Conservation (phyloP, 2,329 filamentous ascomycete species). For the Coccinonectria pachysandricola region DNA sequence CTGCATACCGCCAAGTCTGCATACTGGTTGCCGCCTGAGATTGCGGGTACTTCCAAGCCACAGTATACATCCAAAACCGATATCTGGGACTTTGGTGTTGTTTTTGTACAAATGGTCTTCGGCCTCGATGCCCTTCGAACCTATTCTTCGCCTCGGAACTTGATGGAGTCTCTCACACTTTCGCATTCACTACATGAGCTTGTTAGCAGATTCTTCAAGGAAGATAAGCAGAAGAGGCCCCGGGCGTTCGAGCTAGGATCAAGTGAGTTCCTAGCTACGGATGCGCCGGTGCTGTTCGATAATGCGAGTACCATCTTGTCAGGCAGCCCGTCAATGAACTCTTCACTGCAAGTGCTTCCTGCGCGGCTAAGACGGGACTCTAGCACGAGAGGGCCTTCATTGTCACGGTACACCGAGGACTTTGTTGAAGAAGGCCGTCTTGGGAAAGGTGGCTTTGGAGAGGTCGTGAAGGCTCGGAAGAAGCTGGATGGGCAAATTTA, state of each 20-base stretch:
- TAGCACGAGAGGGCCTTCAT: slow-evolving; percentile 35
- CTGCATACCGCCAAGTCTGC: slow-evolving; percentile 58
- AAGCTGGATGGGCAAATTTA: slow-evolving; percentile 91
- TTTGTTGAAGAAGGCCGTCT: slow-evolving; percentile 84
- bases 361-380: slow-evolving; percentile 53
- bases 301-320: slow-evolving; percentile 30
- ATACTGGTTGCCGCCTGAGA: slow-evolving; percentile 76
- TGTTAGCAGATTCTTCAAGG: slow-evolving; percentile 72
- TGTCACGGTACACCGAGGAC: slow-evolving; percentile 76
- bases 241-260: slow-evolving; percentile 66
- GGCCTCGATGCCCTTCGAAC: slow-evolving; percentile 66
- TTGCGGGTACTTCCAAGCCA: slow-evolving; percentile 49
- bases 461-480: slow-evolving; percentile 90
- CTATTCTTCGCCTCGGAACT: slow-evolving; percentile 66
- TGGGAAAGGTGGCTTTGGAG: slow-evolving; percentile 89
- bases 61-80: slow-evolving; percentile 72
- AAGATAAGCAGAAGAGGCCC: slow-evolving; percentile 72
- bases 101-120: slow-evolving; percentile 90
- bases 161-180: slow-evolving; percentile 61
- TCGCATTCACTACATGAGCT: slow-evolving; percentile 72
- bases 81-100: slow-evolving; percentile 87
- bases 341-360: slow-evolving; percentile 30
- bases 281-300: slow-evolving; percentile 47
- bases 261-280: slow-evolving; percentile 56
- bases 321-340: slow-evolving; percentile 31